Base-by-base conservation (phyloP, 2,329 filamentous ascomycete genomes). In the Xylaria sp. region DNA sequence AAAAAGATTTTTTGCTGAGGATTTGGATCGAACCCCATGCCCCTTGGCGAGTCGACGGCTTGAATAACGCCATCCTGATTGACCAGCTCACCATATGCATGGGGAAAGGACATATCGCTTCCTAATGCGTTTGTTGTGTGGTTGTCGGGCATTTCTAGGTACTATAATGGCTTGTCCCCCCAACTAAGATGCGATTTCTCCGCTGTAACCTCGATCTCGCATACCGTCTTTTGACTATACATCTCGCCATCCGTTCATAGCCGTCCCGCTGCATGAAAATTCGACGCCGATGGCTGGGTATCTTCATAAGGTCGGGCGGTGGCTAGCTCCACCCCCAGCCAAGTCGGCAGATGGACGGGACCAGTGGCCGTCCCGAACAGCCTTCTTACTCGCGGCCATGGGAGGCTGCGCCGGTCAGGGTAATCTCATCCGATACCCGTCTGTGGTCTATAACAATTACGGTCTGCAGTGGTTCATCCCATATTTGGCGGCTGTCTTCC, bases 401-500 rank as follows among this genome's bases (percentile, higher is more conserved):
- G 83, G 84, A 45, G 84, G 84, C 53, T 84, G 82, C 66, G 83
- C 83, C 1, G 84, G 84, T 50, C 83, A 85, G 75, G 84, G 84
- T 28, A 87, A 87, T 69, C 76, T 87, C 23, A 77, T 87, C 19
- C 79, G 84, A 28, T 87, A 86, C 63, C 84, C 84, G 2, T 86
- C 83, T 0, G 81, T 84, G 40, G 79, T 86, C 2, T 87, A 84
- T 78, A 87, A 86, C 75, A 87, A 87, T 70, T 79, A 84, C 59
- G 84, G 84, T 2, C 75, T 86, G 5, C 84, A 87, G 68, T 87
- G 84, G 84, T 87, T 85, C 71, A 81, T 87, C 17, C 84, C 84
- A 0, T 87, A 87, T 64, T 70, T 86, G 4, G 74, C 86, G 59
- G 82, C 82, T 5, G 78, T 87, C 15, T 82, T 84, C 60, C 72